These are phyloP conservation scores for Nematocida parisii DNA, from an alignment of 371 early-diverging fungal species.

Conservation along the genomic window DNA sequence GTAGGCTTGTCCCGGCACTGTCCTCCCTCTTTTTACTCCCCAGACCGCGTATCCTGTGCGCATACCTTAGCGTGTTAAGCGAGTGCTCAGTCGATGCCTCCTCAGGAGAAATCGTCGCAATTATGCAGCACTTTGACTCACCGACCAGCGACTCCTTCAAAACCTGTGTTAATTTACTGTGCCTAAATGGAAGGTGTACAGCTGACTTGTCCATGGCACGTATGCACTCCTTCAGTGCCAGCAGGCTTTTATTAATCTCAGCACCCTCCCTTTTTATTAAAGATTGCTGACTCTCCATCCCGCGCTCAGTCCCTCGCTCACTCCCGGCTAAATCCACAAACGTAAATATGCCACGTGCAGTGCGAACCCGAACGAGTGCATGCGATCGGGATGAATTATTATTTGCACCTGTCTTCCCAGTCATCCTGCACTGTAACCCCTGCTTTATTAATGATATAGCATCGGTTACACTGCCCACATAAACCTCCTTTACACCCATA, in stretches of 20 bases:
- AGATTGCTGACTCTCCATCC: constrained; percentile 76
- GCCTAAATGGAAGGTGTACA: constrained; percentile 87
- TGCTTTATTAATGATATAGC: constrained; percentile 75
- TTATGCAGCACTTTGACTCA: constrained; percentile 94
- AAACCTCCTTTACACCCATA: constrained; percentile 48
- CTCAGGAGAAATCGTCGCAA: constrained; percentile 78
- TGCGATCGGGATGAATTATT: constrained; percentile 56
- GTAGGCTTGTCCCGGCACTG: neutral
- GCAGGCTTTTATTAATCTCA: constrained; percentile 72
- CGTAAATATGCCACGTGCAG: constrained; percentile 71
- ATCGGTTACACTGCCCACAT: constrained; percentile 76
- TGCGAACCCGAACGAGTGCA: constrained; percentile 74
- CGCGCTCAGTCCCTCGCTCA: constrained; percentile 64
- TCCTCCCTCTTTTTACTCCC: neutral
- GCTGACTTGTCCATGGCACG: constrained; percentile 76
- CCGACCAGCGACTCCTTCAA: constrained; percentile 81
- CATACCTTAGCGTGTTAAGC: constrained; percentile 91
- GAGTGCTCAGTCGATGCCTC: constrained; percentile 76
- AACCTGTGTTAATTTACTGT: constrained; percentile 88
- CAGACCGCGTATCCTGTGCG: constrained; percentile 69
- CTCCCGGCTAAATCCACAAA: constrained; percentile 70
- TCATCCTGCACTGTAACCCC: constrained; percentile 73
- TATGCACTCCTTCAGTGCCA: constrained; percentile 81
- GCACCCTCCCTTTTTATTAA: constrained; percentile 70
- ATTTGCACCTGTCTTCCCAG: constrained; percentile 54